Evolutionary conservation across 106 monocot species (phyloP).

Genomic region (Chionographis japonica): DNA sequence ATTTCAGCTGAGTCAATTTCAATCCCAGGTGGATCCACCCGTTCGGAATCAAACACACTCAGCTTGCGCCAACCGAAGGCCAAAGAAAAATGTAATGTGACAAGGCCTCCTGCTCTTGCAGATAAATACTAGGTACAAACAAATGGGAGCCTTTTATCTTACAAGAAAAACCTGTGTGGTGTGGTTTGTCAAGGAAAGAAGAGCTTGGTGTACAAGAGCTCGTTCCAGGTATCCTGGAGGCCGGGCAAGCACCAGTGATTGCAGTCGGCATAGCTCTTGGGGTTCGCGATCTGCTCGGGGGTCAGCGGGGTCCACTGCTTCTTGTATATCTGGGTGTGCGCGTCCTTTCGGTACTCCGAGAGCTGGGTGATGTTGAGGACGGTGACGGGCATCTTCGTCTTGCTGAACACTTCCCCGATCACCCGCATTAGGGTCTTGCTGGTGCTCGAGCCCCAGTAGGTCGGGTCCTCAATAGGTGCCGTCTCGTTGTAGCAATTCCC

Average conservation of each 20-base stretch:
- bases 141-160: too few species aligned
- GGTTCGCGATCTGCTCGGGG: conserved; percentile 58
- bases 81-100: too few species aligned
- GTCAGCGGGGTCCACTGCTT: conserved; percentile 66
- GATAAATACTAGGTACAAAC: too few species aligned
- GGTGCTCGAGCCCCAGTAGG: conserved; percentile 52
- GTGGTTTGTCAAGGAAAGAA: conserved; percentile 32
- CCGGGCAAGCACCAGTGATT: conserved; percentile 79
- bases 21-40: too few species aligned
- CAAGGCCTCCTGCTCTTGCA: too few species aligned
- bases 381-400: conserved; percentile 35
- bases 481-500: conserved; percentile 81
- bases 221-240: conserved; percentile 74
- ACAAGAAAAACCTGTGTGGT: neutral
- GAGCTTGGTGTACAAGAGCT: conserved; percentile 59
- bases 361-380: conserved; percentile 66
- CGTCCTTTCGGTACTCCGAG: conserved; percentile 83
- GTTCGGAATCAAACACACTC: too few species aligned
- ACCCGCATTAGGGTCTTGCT: conserved; percentile 70
- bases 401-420: conserved; percentile 33
- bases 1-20: too few species aligned
- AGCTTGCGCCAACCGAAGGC: too few species aligned
- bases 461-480: conserved; percentile 36
- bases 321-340: conserved; percentile 74
- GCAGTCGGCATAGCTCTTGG: conserved; percentile 67